Percentiles rank a stretch among this genome's conserved stretches.
These are phyloP conservation scores for Kodamaea fungicola DNA, from an alignment of 1,139 yeast genomes.

Conservation along the genomic window DNA sequence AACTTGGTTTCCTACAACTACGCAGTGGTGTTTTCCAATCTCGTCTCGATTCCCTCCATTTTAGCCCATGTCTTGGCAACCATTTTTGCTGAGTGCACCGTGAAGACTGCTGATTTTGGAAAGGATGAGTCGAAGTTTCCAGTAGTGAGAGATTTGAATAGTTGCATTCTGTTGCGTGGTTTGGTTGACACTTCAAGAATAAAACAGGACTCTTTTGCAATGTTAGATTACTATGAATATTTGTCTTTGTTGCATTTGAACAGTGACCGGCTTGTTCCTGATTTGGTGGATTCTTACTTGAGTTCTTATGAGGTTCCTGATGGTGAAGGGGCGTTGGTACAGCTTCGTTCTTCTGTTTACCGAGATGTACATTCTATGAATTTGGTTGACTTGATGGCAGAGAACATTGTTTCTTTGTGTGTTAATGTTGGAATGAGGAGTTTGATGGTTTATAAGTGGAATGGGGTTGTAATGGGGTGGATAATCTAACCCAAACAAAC, in stretches of 20 bases:
- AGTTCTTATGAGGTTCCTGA: conserved; percentile 10
- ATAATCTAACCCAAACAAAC: background rate
- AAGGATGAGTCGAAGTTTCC: background rate
- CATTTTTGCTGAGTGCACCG: conserved; percentile 2
- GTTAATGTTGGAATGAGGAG: background rate
- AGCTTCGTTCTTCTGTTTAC: too few species aligned
- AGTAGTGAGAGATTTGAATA: background rate
- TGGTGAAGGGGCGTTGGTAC: too few species aligned
- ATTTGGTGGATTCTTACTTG: conserved; percentile 12
- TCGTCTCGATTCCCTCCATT: conserved; percentile 2
- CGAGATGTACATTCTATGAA: background rate
- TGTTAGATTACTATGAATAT: conserved; percentile 17
- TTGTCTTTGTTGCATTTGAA: conserved; percentile 16
- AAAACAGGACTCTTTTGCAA: conserved; percentile 2
- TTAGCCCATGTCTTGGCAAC: conserved; percentile 5
- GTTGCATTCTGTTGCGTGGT: too few species aligned
- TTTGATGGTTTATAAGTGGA: conserved; percentile 3
- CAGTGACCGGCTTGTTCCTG: conserved; percentile 13
- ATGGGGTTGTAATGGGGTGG: conserved; percentile 4
- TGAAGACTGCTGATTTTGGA: background rate
- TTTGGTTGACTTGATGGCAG: background rate
- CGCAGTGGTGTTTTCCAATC: conserved; percentile 10
- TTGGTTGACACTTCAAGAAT: background rate
- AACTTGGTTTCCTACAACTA: conserved; percentile 13
- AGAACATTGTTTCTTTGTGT: background rate